These are phyloP conservation scores for Alternaria sp. DNA, from an alignment of 2,329 filamentous ascomycete genomes.

Conservation along the genomic window DNA sequence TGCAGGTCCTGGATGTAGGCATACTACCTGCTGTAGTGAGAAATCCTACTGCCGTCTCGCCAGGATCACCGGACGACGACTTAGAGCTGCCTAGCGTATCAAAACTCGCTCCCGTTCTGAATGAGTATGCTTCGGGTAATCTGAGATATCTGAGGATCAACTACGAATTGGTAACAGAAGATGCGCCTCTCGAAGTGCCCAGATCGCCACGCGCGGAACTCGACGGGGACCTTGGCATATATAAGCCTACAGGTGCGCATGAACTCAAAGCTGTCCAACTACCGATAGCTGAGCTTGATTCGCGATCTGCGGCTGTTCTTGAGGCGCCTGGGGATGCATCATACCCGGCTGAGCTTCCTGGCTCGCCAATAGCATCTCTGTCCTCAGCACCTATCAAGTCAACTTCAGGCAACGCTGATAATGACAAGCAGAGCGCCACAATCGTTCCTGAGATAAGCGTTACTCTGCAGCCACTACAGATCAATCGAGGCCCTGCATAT, in stretches of 20 bases:
- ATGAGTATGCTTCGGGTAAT: conserved; percentile 55
- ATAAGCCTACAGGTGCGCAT: conserved; percentile 30
- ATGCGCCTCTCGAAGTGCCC: conserved; percentile 33
- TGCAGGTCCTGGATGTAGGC: conserved; percentile 66
- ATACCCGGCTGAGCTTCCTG: conserved; percentile 37
- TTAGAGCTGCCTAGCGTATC: conserved; percentile 58
- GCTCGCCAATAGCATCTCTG: conserved; percentile 13
- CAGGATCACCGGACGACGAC: conserved; percentile 20
- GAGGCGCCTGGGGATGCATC: conserved; percentile 42
- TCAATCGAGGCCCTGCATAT: conserved; percentile 54
- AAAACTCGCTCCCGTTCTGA: conserved; percentile 62
- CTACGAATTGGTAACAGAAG: conserved; percentile 62
- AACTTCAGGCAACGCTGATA: not conserved
- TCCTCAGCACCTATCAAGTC: not conserved
- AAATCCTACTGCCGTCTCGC: conserved; percentile 9
- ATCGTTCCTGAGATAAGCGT: conserved; percentile 29
- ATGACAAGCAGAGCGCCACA: not conserved
- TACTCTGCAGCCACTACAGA: conserved; percentile 44
- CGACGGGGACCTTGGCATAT: conserved; percentile 28
- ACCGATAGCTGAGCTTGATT: conserved; percentile 33
- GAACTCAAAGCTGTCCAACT: conserved; percentile 36
- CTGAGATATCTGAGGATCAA: conserved; percentile 65
- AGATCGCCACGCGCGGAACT: conserved; percentile 39
- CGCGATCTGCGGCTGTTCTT: conserved; percentile 22
- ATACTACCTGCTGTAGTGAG: conserved; percentile 48